Percentiles rank a stretch among this genome's conserved stretches.
Evolutionary conservation across 257 asterid species (phyloP).

Genomic region (Solanum phureja): DNA sequence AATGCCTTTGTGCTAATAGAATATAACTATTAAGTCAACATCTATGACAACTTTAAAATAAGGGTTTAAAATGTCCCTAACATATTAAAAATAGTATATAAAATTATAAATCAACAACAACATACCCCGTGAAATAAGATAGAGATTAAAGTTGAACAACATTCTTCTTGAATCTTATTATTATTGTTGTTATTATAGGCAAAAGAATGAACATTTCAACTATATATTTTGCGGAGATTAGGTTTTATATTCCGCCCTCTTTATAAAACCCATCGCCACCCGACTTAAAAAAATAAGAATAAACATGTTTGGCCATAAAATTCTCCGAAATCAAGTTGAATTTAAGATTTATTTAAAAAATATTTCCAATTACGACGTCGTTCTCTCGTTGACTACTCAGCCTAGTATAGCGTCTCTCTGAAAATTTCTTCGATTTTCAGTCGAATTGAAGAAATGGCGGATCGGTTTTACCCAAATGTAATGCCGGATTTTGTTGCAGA

Average conservation of each 20-base stretch:
- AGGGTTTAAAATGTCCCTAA: neutral
- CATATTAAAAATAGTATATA: too few relatives aligned
- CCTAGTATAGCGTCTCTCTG: neutral
- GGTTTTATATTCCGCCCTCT: too few relatives aligned
- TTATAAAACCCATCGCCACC: too few relatives aligned
- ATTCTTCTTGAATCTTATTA: neutral
- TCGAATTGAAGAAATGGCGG: conserved; percentile 27
- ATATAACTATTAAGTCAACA: neutral
- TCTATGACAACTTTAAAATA: neutral
- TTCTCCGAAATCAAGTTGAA: neutral
- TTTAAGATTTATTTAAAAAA: too few relatives aligned
- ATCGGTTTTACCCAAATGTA: conserved; percentile 39
- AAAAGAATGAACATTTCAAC: too few relatives aligned
- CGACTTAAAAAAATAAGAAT: too few relatives aligned
- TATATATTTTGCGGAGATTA: too few relatives aligned
- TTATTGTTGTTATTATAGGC: too few relatives aligned
- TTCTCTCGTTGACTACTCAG: neutral
- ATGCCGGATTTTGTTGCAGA: conserved; percentile 69
- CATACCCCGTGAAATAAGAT: too few relatives aligned
- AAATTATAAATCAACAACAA: too few relatives aligned
- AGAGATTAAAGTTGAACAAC: neutral
- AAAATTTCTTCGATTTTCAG: neutral
- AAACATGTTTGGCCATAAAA: neutral
- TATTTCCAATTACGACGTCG: neutral
- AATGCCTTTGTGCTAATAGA: neutral